A percentile compares a stretch with the other conserved stretches of the same genome.
These are phyloP conservation scores for Fusarium sp. DNA, from an alignment of 2,329 filamentous ascomycete species.

Conservation along the genomic window DNA sequence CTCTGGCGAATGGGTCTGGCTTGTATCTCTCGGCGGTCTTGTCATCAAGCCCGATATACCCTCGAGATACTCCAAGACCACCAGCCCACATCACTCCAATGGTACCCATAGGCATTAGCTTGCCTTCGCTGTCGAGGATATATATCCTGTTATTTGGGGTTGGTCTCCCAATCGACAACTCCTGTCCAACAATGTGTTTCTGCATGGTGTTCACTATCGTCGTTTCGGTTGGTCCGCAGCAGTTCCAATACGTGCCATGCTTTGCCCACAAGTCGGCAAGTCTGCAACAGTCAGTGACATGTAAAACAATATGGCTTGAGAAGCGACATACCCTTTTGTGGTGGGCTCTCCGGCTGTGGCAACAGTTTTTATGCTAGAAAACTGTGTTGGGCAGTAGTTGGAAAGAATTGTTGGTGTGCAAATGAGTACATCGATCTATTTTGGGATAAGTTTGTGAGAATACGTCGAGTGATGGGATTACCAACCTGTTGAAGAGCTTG, in stretches of 20 bases:
- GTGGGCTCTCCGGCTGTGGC: conserved; percentile 68
- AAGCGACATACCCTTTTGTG: conserved; percentile 52
- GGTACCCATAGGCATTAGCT: conserved; percentile 58
- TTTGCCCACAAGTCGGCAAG: conserved; percentile 68
- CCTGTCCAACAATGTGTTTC: conserved; percentile 57
- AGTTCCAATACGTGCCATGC: conserved; percentile 63
- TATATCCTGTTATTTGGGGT: conserved; percentile 62
- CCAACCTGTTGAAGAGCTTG: conserved; percentile 58
- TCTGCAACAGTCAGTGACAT: conserved; percentile 35
- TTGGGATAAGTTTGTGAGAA: conserved; percentile 1
- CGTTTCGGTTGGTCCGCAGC: conserved; percentile 69
- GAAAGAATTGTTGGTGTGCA: conserved; percentile 66
- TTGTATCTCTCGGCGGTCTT: conserved; percentile 63
- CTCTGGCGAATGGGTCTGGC: conserved; percentile 60
- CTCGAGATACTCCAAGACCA: conserved; percentile 64
- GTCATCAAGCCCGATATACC: conserved; percentile 65
- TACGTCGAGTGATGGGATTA: background rate
- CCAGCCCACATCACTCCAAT: conserved; percentile 67
- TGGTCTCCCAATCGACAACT: conserved; percentile 65
- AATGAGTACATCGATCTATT: conserved; percentile 63
- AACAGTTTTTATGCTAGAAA: conserved; percentile 62
- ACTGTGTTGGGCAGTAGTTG: conserved; percentile 59
- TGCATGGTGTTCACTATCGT: conserved; percentile 70
- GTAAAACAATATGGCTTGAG: background rate
- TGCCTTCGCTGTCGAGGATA: conserved; percentile 59